Base-by-base conservation (phyloP, 2,329 filamentous ascomycete species). In the Neospermospora avenae region DNA sequence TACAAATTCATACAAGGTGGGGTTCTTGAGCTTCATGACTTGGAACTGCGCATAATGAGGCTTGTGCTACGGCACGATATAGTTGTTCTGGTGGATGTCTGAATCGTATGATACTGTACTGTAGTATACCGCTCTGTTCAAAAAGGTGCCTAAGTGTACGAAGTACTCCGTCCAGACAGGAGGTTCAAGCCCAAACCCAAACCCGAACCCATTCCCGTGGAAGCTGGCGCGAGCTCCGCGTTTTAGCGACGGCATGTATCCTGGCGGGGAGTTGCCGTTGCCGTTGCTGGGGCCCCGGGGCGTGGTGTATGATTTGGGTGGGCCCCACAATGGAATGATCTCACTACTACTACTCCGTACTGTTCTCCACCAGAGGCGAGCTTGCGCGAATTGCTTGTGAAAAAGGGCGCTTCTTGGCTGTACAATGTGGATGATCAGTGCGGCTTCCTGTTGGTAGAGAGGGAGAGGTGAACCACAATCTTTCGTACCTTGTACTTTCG, bases 311-410 rank as follows among this genome's bases (percentile, higher is more conserved):
- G 14, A 5, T 39, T 2, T 11, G 4, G 14, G 14, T 39, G 37
- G 37, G 39, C n/a, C 20, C n/a, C 4, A 11, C 39, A 39, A n/a
- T 39, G 11, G 11, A 8, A n/a, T 39, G 11, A 7, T 37, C 22
- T 18, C 31, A 51, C 22, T 51, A n/a, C n/a, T 28, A 51, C 48
- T 31, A 35, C 25, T 35, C 18, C 22, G 25, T 13, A 8, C 10
- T 22, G 48, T 18, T 10, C 28, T 51, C 48, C 48, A 51, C 48
- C 48, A 37, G 18, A 28, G 3, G 28, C 10, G 10, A 51, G 48
- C 31, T 51, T 22, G 48, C 35, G 48, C 48, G 11, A 46, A 31
- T 42, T 42, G 39, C 48, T 51, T 51, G 48, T 51, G 48, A 37
- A 37, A 24, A 51, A 20, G 16, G 31, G n/a, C 48, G 48, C 48